Evolutionary conservation across 2,329 filamentous ascomycete genomes (phyloP), one percentile per base, ranked within the genome.

Genomic region (Sodiomyces alkalinus): DNA sequence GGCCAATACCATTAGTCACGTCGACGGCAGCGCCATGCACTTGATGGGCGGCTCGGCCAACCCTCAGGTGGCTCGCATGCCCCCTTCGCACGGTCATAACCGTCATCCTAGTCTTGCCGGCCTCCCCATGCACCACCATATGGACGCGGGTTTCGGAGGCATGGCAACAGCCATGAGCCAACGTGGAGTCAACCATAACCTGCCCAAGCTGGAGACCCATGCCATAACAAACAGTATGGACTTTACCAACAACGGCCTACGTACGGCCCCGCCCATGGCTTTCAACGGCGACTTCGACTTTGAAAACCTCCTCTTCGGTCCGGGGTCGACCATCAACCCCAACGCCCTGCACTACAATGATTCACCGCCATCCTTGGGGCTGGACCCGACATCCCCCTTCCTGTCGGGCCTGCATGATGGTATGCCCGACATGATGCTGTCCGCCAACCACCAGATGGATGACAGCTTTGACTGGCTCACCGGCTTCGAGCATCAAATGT

Each of bases 1-100:
- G 43, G 87, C 90, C 30, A 96, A 96, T 49, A 98, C 90, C 20
- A 92, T 98, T 46, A 90, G 86, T 47, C 86, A 96, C 51, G 74
- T 96, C 32, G 90, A 94, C 48, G 69, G 72, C 32, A 64, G 66
- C 30, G 71, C 76, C 22, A 68, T 92, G 49, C 80, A 77, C 41
- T 69, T 90, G 55, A 64, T 81, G 37, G 69, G 70, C 27, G 69
- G 70, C 27, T 59, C 68, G 9, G 65, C 67, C 28, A 73, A 68
- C 43, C 57, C 63, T 24, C 58, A 63, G 22, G 64, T 56, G 40
- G 62, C 53, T 39, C 54, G 52, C 42, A 34, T 32, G 51, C 64
- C 53, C 33, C 56, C 46, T 47, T 65, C 45, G 46, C 34, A 37
- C 29, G 27, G 27, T 12, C 82, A 69, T 57, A 74, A 62, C 51